Evolutionary conservation across 2,329 filamentous ascomycete species (phyloP), one percentile per base, ranked within the genome.

Genomic region (Nakataea oryzae): DNA sequence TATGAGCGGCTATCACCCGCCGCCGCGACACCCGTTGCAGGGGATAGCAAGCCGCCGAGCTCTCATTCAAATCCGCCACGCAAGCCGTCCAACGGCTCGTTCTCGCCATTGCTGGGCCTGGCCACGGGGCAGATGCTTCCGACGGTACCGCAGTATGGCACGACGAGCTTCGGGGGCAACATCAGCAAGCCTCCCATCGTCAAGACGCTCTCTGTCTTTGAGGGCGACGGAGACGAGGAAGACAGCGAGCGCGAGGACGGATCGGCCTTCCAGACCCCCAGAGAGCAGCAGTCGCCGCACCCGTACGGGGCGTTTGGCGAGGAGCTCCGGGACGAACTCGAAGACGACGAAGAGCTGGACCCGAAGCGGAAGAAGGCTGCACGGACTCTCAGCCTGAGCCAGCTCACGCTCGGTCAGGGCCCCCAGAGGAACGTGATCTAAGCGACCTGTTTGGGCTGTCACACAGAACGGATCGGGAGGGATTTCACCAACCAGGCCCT

Each of bases 371-470:
- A 81, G 65, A 83, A 76, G 69, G 84, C 86, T 1, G 84, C 83
- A 27, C 82, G 83, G 65, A 87, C 85, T 56, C 78, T 91, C 68
- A 89, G 83, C 30, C 76, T 88, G 13, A 84, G 83, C 64, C 83
- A 85, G 69, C 71, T 87, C 67, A 86, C 84, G 1, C 73, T 65
- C 24, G 61, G 65, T 54, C 67, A 66, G 60, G 63, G 59, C 12
- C 17, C 24, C 59, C 64, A 21, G 62, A 55, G 61, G 55, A 41
- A 47, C 21, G 56, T 58, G 26, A 41, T 58, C 28, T 61, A 26
- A 34, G 6, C 17, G 27, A 11, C 13, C 34, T 59, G 14, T 56
- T 59, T n/a, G 54, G 59, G 59, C 9, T 59, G 34, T 60, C 17
- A 5, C 47, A 47, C 29, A 54, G 32, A 60, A 30, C 56, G 30